A percentile compares a stretch with the other conserved stretches of the same genome.
These are phyloP conservation scores for Sextonia rubra DNA, from an alignment of 164 flowering plant species.

Conservation along the genomic window DNA sequence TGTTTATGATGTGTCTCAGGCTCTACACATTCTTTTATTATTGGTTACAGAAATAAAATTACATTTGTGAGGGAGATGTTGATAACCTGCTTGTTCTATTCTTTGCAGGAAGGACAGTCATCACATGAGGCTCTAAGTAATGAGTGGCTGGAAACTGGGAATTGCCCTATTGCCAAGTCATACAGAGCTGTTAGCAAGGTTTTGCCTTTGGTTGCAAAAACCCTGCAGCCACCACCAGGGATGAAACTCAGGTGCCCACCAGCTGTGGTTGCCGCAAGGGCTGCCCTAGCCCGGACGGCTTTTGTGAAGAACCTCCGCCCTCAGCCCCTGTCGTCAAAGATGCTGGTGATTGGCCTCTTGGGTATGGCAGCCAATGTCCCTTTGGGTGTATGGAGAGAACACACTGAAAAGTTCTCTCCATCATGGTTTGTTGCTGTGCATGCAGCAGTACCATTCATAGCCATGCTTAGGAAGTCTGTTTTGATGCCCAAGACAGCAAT, in stretches of 20 bases:
- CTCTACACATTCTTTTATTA: background rate
- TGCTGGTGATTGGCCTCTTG: slow-evolving; percentile 56
- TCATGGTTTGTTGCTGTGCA: slow-evolving; percentile 87
- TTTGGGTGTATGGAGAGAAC: slow-evolving; percentile 79
- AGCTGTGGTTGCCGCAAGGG: slow-evolving; percentile 74
- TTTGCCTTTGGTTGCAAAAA: slow-evolving; percentile 68
- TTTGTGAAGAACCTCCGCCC: slow-evolving; percentile 68
- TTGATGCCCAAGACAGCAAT: slow-evolving; percentile 81
- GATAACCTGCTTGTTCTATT: background rate
- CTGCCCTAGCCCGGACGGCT: slow-evolving; percentile 73
- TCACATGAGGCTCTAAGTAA: slow-evolving; percentile 66
- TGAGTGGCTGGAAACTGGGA: slow-evolving; percentile 74
- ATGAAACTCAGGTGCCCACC: slow-evolving; percentile 73
- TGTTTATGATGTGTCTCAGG: background rate
- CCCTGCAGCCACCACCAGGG: slow-evolving; percentile 63
- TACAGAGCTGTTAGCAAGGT: slow-evolving; percentile 63
- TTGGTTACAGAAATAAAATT: background rate
- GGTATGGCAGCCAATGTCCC: slow-evolving; percentile 90
- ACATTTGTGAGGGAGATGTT: background rate
- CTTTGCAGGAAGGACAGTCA: slow-evolving; percentile 37
- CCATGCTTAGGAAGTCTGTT: slow-evolving; percentile 68
- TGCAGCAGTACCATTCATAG: slow-evolving; percentile 91
- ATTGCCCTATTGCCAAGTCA: slow-evolving; percentile 86
- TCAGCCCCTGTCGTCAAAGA: slow-evolving; percentile 60
- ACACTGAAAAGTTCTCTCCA: slow-evolving; percentile 69